These are phyloP conservation scores for Ceratocystis destructans DNA, from an alignment of 2,329 filamentous ascomycete species.

Conservation along the genomic window DNA sequence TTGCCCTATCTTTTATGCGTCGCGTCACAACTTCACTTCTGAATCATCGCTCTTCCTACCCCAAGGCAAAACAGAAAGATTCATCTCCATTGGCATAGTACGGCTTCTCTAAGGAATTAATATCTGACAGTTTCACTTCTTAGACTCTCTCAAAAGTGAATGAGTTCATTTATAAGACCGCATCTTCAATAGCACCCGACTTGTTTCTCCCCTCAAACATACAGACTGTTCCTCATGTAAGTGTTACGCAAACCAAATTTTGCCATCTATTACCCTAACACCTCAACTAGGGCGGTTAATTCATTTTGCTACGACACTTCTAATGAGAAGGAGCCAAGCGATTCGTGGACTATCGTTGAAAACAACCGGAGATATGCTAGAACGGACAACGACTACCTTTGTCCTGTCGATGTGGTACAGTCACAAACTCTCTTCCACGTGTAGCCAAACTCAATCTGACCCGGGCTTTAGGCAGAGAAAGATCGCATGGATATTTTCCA, in stretches of 20 bases:
- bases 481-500: slow-evolving; percentile 73
- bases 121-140: slow-evolving; percentile 2
- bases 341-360: slow-evolving; percentile 35
- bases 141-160: neutral
- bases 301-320: slow-evolving; percentile 12
- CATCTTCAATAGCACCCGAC: neutral
- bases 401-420: slow-evolving; percentile 60
- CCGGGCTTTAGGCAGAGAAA: slow-evolving; percentile 45
- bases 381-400: slow-evolving; percentile 57
- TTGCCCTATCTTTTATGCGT: neutral
- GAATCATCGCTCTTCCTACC: neutral
- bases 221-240: neutral
- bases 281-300: neutral
- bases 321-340: slow-evolving; percentile 1
- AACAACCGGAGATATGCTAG: slow-evolving; percentile 59
- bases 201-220: neutral
- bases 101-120: neutral
- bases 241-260: neutral
- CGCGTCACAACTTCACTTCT: neutral
- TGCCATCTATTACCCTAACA: neutral
- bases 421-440: slow-evolving; percentile 19
- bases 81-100: neutral
- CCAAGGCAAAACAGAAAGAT: neutral
- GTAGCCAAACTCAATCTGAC: neutral
- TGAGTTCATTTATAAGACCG: neutral